Conservation (phyloP, 179 eudicot species). For the Actinidia arguta region DNA sequence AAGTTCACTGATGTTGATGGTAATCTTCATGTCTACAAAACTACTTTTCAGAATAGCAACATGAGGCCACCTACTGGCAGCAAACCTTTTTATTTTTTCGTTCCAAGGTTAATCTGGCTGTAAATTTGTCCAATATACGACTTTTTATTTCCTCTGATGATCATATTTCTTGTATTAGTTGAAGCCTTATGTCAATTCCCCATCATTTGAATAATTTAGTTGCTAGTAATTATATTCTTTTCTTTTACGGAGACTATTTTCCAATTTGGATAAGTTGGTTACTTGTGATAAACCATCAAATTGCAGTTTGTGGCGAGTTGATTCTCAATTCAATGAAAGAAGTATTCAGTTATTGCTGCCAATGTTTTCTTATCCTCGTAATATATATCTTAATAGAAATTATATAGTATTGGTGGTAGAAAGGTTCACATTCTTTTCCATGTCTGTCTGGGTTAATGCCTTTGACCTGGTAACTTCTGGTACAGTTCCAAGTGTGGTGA, state of each 20-base stretch:
- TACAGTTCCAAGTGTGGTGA: neutral
- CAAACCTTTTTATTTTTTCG: neutral
- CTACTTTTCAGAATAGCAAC: neutral
- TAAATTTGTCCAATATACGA: neutral
- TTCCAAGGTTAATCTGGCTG: neutral
- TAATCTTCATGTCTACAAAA: slow-evolving; percentile 36
- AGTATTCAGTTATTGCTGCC: neutral
- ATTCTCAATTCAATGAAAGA: slow-evolving; percentile 10
- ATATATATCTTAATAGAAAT: neutral
- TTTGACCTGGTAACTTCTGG: neutral
- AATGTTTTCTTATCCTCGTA: neutral
- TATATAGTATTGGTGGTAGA: neutral
- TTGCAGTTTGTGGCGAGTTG: slow-evolving; percentile 78
- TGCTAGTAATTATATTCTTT: slow-evolving; percentile 9
- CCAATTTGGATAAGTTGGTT: slow-evolving; percentile 69
- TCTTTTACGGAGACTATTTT: slow-evolving; percentile 69
- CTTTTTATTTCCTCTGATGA: neutral
- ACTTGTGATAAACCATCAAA: slow-evolving; percentile 83
- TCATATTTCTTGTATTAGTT: neutral
- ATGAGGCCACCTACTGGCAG: no score
- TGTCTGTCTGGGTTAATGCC: neutral
- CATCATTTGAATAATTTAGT: neutral
- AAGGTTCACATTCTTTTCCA: neutral
- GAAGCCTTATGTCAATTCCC: neutral
- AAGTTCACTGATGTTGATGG: slow-evolving; percentile 77